Percentiles rank a stretch among this genome's conserved stretches.
Evolutionary conservation across 768 basidiomycete genomes (phyloP).

Genomic region (Russula sp.): DNA sequence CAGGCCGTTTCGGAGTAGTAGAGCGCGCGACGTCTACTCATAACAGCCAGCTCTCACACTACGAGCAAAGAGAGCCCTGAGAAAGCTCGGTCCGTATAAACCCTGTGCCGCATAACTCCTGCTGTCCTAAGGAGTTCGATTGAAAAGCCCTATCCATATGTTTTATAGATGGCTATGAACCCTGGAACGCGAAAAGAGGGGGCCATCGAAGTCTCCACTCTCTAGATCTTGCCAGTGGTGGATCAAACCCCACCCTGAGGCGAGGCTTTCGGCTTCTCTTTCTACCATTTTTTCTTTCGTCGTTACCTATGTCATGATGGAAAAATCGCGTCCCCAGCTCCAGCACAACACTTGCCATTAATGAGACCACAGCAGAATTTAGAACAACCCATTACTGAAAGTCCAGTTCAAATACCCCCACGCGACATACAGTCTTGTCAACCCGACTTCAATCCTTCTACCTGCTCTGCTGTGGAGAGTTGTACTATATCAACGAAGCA

Average conservation of each 20-base stretch:
- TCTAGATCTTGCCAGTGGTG: background rate
- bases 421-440: too few relatives aligned
- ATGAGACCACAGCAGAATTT: background rate
- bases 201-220: background rate
- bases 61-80: background rate
- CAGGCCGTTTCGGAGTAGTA: background rate
- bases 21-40: background rate
- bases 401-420: too few relatives aligned
- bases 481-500: too few relatives aligned
- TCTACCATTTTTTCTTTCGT: background rate
- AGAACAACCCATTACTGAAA: too few relatives aligned
- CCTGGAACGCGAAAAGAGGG: background rate
- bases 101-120: background rate
- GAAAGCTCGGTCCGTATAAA: background rate
- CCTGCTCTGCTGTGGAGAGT: too few relatives aligned
- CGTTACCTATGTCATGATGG: background rate
- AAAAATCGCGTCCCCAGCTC: background rate
- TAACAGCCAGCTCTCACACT: background rate
- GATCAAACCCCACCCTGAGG: conserved; percentile 1
- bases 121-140: background rate
- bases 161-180: background rate
- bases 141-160: background rate
- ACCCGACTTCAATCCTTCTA: too few relatives aligned
- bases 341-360: background rate
- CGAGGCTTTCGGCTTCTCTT: background rate